Evolutionary conservation across 202 grass and related monocot species (phyloP).

Genomic region (Saccharum hybrid): DNA sequence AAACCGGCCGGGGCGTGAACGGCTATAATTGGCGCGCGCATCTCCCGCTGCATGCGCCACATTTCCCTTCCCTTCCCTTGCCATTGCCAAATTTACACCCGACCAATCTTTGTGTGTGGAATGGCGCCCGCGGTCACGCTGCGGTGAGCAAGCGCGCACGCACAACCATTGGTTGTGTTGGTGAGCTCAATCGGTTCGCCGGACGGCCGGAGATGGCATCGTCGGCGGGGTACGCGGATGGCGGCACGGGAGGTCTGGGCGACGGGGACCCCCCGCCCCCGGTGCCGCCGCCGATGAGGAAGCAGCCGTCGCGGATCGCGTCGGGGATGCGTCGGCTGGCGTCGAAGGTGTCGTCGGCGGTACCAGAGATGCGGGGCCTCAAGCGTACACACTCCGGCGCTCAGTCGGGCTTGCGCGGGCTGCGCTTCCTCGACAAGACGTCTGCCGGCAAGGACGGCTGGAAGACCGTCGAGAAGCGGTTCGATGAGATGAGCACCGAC

Average conservation of each 20-base stretch:
- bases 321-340: constrained; percentile 55
- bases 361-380: constrained; percentile 49
- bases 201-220: constrained; percentile 27
- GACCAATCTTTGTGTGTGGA: background rate
- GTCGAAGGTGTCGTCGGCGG: constrained; percentile 47
- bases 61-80: constrained; percentile 22
- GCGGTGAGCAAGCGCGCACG: constrained; percentile 13
- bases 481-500: constrained; percentile 64
- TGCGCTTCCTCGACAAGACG: constrained; percentile 87
- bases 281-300: constrained; percentile 38
- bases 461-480: constrained; percentile 83
- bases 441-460: constrained; percentile 72
- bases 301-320: constrained; percentile 60
- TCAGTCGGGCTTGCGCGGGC: constrained; percentile 56
- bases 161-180: background rate
- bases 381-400: constrained; percentile 61
- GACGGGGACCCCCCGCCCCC: background rate
- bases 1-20: background rate
- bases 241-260: background rate
- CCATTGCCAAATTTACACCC: constrained; percentile 39
- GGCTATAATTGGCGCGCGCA: constrained; percentile 49
- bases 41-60: constrained; percentile 38
- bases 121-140: constrained; percentile 26
- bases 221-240: constrained; percentile 23
- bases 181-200: background rate